Conservation (phyloP, 768 basidiomycete species). For the Lactifluus volemus region DNA sequence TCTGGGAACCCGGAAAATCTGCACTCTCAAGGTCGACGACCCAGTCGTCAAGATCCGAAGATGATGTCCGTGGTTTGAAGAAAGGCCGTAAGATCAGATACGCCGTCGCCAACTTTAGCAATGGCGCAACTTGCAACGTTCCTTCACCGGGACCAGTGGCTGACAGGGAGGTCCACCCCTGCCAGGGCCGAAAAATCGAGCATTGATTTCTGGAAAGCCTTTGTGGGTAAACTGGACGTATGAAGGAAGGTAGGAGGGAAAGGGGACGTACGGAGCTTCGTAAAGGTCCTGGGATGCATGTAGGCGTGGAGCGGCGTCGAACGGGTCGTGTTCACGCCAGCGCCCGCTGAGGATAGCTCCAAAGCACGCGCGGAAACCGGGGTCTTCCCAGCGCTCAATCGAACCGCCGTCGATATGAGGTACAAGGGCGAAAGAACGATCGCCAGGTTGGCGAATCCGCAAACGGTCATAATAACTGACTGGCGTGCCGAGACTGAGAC, state of each 20-base stretch:
- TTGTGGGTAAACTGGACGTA: too few species aligned
- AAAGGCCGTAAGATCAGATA: conserved; percentile 72
- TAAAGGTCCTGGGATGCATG: conserved; percentile 34
- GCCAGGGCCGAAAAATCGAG: conserved; percentile 42
- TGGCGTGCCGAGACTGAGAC: conserved; percentile 44
- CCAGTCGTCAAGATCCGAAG: conserved; percentile 29
- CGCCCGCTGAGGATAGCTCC: conserved; percentile 49
- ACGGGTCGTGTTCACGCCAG: conserved; percentile 62
- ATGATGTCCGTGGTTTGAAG: conserved; percentile 43
- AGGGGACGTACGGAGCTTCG: conserved; percentile 11
- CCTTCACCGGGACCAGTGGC: conserved; percentile 58
- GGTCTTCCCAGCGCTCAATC: conserved; percentile 71
- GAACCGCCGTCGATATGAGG: conserved; percentile 57
- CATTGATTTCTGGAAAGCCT: conserved; percentile 15
- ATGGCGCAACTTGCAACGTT: conserved; percentile 60
- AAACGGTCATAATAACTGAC: conserved; percentile 74
- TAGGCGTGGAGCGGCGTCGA: conserved; percentile 50
- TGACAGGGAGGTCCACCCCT: conserved; percentile 48
- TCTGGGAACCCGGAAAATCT: conserved; percentile 22
- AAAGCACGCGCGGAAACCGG: conserved; percentile 49
- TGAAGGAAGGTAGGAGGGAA: neutral
- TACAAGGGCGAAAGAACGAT: conserved; percentile 55
- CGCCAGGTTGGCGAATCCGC: conserved; percentile 65
- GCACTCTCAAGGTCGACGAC: conserved; percentile 22
- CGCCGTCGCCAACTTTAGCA: conserved; percentile 55